Evolutionary conservation across 140 eudicot species (phyloP), one percentile per base, ranked within the genome.

Genomic region (Anethum foeniculum): DNA sequence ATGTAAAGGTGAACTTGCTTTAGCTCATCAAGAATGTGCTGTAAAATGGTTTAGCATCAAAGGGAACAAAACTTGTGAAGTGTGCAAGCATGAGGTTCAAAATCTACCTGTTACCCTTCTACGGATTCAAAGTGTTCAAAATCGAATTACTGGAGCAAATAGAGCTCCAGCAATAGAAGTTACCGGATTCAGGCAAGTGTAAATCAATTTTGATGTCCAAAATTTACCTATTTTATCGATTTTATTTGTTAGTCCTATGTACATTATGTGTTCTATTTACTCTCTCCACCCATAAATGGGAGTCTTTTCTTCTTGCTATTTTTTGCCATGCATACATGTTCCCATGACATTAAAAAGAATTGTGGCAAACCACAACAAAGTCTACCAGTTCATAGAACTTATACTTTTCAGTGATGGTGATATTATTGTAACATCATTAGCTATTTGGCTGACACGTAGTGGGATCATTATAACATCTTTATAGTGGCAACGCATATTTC

Each of bases 1-100:
- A 82, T 94, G 98, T 88, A 94, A 90, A 92, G 98, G 98, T 71
- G 98, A 89, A 83, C 97, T 94, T 74, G 96, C 98, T 78, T 85
- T 94, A 82, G 98, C 98, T 77, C 98, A 94, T 86, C 82, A 92
- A 88, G 98, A 94, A 79, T 94, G 98, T 52, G 98, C 97, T 7
- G 72, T 94, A 75, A 94, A 92, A 84, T 94, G 98, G 98, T 94
- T 94, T 84, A 83, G 93, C 80, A 92, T 94, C 69, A 94, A 94
- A 87, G 98, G 98, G 49, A 94, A 90, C 91, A 90, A 90, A 82
- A 92, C 87, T 7, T 94, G 98, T 52, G 98, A 94, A 44, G 97
- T 94, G 77, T 94, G 98, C 83, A 92, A 90, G 83, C 91, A 94
- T 86, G 97, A 94, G 64, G 98, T 94, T 77, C 76, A 73, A 58